phyloP scores from a whole-genome alignment of 208 protist genomes.

The Balamuthia mandrillaris region DNA sequence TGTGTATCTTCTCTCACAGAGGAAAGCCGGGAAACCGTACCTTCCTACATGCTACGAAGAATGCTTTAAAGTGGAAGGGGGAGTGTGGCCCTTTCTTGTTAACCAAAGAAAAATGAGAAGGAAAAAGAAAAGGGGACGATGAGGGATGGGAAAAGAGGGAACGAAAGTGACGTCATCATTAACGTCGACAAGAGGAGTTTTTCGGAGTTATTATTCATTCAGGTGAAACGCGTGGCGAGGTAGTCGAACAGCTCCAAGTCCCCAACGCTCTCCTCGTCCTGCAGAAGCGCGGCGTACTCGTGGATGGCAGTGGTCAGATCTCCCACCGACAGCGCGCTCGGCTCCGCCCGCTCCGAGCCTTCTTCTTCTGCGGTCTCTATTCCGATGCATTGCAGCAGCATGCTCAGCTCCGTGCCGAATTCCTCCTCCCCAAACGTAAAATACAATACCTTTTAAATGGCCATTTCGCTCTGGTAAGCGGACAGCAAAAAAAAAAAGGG shows the following conservation, averaged over 20 bases:
- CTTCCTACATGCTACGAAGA: too few relatives aligned
- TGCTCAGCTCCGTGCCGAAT: neutral
- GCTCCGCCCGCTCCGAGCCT: neutral
- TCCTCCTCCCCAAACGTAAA: conserved; percentile 55
- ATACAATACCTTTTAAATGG: neutral
- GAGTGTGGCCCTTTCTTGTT: too few relatives aligned
- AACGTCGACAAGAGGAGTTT: too few relatives aligned
- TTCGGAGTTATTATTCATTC: too few relatives aligned
- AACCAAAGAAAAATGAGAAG: too few relatives aligned
- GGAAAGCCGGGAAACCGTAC: too few relatives aligned
- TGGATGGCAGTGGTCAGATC: neutral
- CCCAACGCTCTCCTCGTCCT: neutral
- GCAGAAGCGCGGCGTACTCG: neutral
- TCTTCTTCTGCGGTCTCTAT: neutral
- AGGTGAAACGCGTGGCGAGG: neutral
- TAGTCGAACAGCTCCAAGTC: conserved; percentile 5
- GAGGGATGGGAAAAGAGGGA: too few relatives aligned
- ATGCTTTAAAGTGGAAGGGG: too few relatives aligned
- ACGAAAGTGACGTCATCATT: too few relatives aligned
- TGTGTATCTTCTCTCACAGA: too few relatives aligned
- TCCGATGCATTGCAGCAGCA: neutral
- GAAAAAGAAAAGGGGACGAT: too few relatives aligned
- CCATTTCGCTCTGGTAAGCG: neutral
- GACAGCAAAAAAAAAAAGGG: neutral
- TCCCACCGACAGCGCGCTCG: neutral